Conservation (phyloP, 148 eudicot species). For the Fagopyrum esculentum region DNA sequence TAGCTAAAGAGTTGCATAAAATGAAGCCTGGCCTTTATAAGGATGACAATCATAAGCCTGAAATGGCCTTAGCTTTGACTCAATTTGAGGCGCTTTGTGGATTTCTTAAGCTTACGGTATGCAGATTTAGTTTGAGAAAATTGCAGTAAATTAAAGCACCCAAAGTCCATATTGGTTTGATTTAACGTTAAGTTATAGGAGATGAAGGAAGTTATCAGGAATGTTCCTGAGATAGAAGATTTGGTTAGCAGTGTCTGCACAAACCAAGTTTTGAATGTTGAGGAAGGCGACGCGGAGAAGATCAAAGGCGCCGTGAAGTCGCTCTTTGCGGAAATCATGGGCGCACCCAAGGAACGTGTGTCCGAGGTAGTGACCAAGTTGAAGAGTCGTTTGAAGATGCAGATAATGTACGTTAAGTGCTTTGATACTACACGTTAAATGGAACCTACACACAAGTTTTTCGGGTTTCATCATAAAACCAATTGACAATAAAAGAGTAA, state of each 20-base stretch:
- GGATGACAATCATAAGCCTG: constrained; percentile 58
- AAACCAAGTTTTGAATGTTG: background rate
- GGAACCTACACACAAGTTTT: background rate
- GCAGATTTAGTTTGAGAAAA: constrained; percentile 4
- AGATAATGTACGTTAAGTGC: background rate
- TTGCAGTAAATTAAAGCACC: too few species aligned
- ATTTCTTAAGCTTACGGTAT: constrained; percentile 28
- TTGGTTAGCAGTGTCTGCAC: background rate
- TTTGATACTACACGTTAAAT: background rate
- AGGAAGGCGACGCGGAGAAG: background rate
- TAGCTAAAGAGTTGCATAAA: constrained; percentile 38
- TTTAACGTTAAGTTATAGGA: background rate
- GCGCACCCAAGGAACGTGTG: background rate
- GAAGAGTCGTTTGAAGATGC: background rate
- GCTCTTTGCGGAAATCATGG: background rate
- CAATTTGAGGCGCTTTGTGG: constrained; percentile 58
- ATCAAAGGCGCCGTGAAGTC: background rate
- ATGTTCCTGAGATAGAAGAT: background rate
- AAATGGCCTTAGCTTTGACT: constrained; percentile 56
- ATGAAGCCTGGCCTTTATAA: constrained; percentile 34
- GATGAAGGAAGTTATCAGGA: background rate
- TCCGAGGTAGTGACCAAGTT: background rate
- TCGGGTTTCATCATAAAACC: too few species aligned
- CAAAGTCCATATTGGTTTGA: too few species aligned
- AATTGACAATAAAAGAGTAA: too few species aligned